Evolutionary conservation across 768 basidiomycete genomes (phyloP).

Genomic region (Cyclocybe aegerita): DNA sequence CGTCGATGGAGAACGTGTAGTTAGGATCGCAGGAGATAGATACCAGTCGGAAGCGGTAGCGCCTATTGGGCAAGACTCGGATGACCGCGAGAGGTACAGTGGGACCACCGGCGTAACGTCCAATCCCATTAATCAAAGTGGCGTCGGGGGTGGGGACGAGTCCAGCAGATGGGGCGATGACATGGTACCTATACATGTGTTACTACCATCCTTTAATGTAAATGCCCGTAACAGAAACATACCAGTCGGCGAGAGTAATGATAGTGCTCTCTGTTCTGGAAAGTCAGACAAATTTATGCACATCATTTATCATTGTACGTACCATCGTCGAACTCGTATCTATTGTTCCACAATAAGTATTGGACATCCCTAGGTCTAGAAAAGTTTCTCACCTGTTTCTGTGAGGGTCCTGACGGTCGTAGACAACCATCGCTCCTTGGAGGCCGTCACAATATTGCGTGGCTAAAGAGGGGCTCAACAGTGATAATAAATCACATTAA

Average conservation of each 20-base stretch:
- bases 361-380: constrained; percentile 24
- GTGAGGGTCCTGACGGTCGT: constrained; percentile 8
- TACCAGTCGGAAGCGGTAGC: constrained; percentile 47
- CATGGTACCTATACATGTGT: constrained; percentile 20
- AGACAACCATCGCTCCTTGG: constrained; percentile 10
- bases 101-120: constrained; percentile 36
- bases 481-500: constrained; percentile 15
- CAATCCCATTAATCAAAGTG: constrained; percentile 46
- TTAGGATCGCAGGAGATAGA: constrained; percentile 43
- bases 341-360: constrained; percentile 18
- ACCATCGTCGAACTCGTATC: constrained; percentile 48
- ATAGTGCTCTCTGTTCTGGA: constrained; percentile 4
- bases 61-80: constrained; percentile 29
- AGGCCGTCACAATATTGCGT: constrained; percentile 25
- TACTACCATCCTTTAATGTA: background rate
- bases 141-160: constrained; percentile 25
- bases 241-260: constrained; percentile 13
- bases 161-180: constrained; percentile 21
- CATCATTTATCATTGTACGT: constrained; percentile 34
- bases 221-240: background rate
- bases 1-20: constrained; percentile 42
- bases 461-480: constrained; percentile 20
- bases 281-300: constrained; percentile 27
- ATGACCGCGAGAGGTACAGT: constrained; percentile 33
- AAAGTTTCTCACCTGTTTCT: constrained; percentile 45